Evolutionary conservation across 352 stramenopile genomes (phyloP), one percentile per base, ranked within the genome.

Genomic region (Pythium biforme): DNA sequence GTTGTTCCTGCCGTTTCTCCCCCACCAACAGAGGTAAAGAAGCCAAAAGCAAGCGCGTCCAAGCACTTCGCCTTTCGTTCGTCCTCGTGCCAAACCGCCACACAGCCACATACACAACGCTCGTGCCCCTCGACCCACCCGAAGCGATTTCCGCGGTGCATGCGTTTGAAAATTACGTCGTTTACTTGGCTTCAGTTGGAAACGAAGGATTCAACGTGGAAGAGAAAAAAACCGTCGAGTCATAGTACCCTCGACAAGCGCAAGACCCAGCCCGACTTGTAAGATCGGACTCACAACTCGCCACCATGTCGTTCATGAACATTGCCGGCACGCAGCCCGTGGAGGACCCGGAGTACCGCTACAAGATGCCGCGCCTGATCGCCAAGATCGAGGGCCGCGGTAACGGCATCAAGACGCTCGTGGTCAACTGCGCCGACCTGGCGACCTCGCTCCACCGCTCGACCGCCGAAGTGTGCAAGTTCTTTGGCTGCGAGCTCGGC

Each of bases 351-450:
- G 86, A 95, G 64, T 99, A 99, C 77, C 96, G 97, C 61, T 99
- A 99, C 94, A 99, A 99, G 86, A 99, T 99, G 97, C 97, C 97
- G 34, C 90, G 92, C 22, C 75, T 98, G 43, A 69, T 94, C 33
- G 96, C 94, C 46, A 99, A 99, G 79, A 98, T 99, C 62, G 97
- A 99, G 86, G 97, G 97, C 37, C 89, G 96, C 55, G 97, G 97
- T 53, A 99, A 99, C 78, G 97, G 97, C 59, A 99, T 99, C 75
- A 99, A 99, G 84, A 99, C 97, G 33, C 84, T 98, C 33, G 94
- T 99, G 59, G 91, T 98, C 27, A 99, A 99, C 88, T 98, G 98
- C 62, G 83, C 83, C 17, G 96, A 99, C 46, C 82, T 99, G 22
- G 97, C 91, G 15, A 70, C 82, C 22, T 89, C 90, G 46, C 81